Base-by-base conservation (phyloP, 768 basidiomycete genomes). In the Boletus coccyginus region DNA sequence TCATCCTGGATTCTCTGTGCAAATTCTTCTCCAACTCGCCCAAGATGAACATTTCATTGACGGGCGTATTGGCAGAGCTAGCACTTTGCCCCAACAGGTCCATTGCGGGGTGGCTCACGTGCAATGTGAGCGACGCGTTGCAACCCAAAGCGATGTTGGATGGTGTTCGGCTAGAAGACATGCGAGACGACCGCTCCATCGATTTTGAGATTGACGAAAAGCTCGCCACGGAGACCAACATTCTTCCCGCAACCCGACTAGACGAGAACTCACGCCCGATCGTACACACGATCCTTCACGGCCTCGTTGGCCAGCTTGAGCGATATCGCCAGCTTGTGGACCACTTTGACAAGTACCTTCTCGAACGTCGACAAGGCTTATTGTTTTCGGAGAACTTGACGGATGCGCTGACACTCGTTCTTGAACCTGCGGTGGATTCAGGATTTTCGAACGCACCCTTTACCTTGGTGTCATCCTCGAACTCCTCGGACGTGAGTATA, bases 341-440 rank as follows among this genome's bases (percentile, higher is more conserved):
- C 21, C 75, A 87, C 45, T 97, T 98, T 66, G 94, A 98, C 74
- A 82, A 81, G 66, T 91, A 84, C 65, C 81, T 98, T 3, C 70
- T 84, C 2, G 92, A 98, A 72, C 82, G 96, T 36, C 82, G 96
- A 17, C 89, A 88, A 66, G 95, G 94, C 2, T 78, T 98, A 10
- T 73, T 96, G 17, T 97, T 96, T 71, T 88, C 89, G 5, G 94
- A 97, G 73, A 94, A 94, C 67, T 75, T 97, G 36, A 90, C 86
- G 8, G 96, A 98, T 64, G 95, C 95, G 5, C 76, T 98, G 55
- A 88, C 80, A 44, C 75, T 93, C 45, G 80, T 78, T 14, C 74
- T 94, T 52, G 88, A 94, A 55, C 70, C 89, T 24, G 75, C 78
- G 3, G 77, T 81, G 17, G 80, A 83, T 50, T 69, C 77, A 13